Percentiles rank a stretch among this genome's conserved stretches.
Evolutionary conservation across 2,329 filamentous ascomycete species (phyloP).

Genomic region (Ophiostoma sp.): DNA sequence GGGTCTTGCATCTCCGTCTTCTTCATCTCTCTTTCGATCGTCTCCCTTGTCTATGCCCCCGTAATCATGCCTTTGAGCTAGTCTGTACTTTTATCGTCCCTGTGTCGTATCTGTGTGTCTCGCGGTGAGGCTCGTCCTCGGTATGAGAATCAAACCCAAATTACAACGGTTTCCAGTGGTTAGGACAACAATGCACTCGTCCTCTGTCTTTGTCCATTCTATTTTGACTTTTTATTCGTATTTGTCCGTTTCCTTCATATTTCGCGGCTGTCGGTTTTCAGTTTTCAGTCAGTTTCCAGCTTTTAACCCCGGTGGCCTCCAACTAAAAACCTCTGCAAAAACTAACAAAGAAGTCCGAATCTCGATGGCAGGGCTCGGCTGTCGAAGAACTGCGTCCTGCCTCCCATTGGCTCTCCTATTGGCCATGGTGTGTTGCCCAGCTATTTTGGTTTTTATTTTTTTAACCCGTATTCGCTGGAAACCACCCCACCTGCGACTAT

Average conservation of each 20-base stretch:
- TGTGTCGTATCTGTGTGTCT: background rate
- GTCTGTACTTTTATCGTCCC: background rate
- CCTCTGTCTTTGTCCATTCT: too few relatives aligned
- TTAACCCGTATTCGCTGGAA: too few relatives aligned
- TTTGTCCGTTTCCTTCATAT: background rate
- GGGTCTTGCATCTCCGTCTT: constrained; percentile 1
- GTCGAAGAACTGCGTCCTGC: background rate
- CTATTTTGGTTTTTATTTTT: too few relatives aligned
- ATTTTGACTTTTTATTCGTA: too few relatives aligned
- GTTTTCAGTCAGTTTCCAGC: too few relatives aligned
- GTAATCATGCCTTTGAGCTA: background rate
- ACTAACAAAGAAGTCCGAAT: background rate
- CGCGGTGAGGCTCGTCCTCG: background rate
- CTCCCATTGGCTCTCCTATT: background rate
- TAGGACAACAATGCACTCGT: background rate
- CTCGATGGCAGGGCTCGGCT: background rate
- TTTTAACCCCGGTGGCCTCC: background rate
- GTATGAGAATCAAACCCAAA: background rate
- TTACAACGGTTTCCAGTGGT: background rate
- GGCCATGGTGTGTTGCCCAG: background rate
- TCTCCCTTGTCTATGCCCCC: background rate
- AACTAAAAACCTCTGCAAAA: background rate
- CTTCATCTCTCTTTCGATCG: background rate
- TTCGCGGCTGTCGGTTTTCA: too few relatives aligned
- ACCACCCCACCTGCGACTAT: too few relatives aligned